Base-by-base conservation (phyloP, 441 rosid species). In the Syzygium malaccense region DNA sequence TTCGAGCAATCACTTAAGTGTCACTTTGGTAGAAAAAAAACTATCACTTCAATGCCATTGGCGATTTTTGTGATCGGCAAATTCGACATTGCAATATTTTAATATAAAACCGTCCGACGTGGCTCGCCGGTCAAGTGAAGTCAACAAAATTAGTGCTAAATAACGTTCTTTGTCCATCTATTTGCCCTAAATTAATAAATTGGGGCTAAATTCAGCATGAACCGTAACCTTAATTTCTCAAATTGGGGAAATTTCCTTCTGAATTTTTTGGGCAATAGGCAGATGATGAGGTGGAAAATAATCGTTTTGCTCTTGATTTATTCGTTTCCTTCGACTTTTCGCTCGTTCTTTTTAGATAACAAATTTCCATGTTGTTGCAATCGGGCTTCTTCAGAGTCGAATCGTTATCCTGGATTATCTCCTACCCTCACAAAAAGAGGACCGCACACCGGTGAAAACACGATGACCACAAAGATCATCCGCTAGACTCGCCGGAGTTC, bases 1-100 rank as follows among this genome's bases (percentile, higher is more conserved):
- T 62, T 62, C 0, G 0, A n/a, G 5, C 1, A 0, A 8, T n/a
- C 33, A n/a, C 33, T 62, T 14, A 4, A n/a, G 14, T 62, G 19
- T 30, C 2, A 14, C 19, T n/a, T 62, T 60, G 33, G 2, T 14
- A 8, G 48, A 0, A 14, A n/a, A 5, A 28, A 28, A 62, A n/a
- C 7, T 6, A 6, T 1, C 2, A 3, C 7, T 28, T 62, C 19
- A 62, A n/a, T 62, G 3, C 4, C 14, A 3, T 14, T n/a, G 68
- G 10, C 19, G 3, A 62, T n/a, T n/a, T 62, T 4, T 14, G 68
- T 14, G 33, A 14, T 14, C 55, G 18, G 14, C 14, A 54, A 14
- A 15, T 54, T 7, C 19, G 19, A 54, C 19, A 5, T 54, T 15
- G 55, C 19, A 49, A 8, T 49, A 49, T 49, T 49, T 49, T 49